Evolutionary conservation across 352 stramenopile genomes (phyloP).

Genomic region (Phytopythium oedochilum): DNA sequence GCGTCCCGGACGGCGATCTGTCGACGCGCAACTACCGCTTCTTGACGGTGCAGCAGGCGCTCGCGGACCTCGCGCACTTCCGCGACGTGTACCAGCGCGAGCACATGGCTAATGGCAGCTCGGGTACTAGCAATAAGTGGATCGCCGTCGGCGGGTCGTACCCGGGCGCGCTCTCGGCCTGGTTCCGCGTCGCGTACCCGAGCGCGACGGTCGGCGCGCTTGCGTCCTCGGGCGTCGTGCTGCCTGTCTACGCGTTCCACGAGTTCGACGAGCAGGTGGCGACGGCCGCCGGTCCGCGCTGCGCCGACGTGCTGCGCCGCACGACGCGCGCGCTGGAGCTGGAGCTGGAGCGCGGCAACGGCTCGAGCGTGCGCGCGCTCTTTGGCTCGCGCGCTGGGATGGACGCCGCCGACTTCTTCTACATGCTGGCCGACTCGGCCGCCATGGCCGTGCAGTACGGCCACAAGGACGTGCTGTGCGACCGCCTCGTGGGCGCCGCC

Average conservation of each 20-base stretch:
- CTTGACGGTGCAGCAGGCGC: constrained; percentile 80
- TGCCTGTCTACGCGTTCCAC: constrained; percentile 76
- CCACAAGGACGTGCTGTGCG: constrained; percentile 76
- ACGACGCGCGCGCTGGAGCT: constrained; percentile 67
- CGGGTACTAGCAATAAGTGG: constrained; percentile 34
- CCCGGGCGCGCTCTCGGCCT: constrained; percentile 71
- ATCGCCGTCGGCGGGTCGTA: constrained; percentile 83
- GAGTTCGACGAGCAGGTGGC: constrained; percentile 82
- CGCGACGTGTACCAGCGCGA: constrained; percentile 58
- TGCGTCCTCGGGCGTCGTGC: constrained; percentile 75
- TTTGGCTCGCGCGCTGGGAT: constrained; percentile 53
- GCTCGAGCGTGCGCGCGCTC: constrained; percentile 51
- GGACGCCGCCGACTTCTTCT: constrained; percentile 80
- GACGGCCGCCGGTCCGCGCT: constrained; percentile 44
- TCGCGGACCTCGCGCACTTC: constrained; percentile 85
- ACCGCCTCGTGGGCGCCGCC: constrained; percentile 42
- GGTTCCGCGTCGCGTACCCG: constrained; percentile 80
- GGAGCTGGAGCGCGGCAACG: constrained; percentile 42
- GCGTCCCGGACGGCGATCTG: constrained; percentile 68
- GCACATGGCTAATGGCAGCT: too few relatives aligned
- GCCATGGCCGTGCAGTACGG: constrained; percentile 89
- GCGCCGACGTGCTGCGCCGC: constrained; percentile 51
- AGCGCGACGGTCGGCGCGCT: constrained; percentile 69
- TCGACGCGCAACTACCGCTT: constrained; percentile 70
- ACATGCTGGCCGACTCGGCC: constrained; percentile 86